Base-by-base conservation (phyloP, 768 basidiomycete genomes). In the Hydnomerulius pinastri region DNA sequence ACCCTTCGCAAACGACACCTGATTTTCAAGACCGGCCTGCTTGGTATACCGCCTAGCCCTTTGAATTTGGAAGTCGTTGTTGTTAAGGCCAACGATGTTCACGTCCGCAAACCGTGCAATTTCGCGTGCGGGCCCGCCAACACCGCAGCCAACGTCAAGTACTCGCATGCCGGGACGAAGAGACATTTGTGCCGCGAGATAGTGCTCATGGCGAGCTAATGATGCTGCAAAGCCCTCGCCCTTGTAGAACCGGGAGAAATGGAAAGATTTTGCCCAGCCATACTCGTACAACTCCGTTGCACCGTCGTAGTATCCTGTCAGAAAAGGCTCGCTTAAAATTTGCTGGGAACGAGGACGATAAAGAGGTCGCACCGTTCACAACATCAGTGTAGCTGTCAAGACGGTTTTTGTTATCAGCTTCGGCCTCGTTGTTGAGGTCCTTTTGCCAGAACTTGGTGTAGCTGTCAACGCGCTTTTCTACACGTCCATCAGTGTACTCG, bases 131-230 rank as follows among this genome's bases (percentile, higher is more conserved):
- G 97, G 97, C 0, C 97, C 97, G 41, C 97, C 97, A 46, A 99
- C 88, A 67, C 97, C 97, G 69, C 97, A 98, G 3, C 97, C 97
- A 51, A 99, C 95, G 65, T 99, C 97, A 53, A 99, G 86, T 35
- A 99, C 95, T 28, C 87, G 83, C 94, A 97, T 97, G 36, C 93
- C 92, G 0, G 93, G 83, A 44, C 82, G 82, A 53, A 99, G 75
- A 40, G 71, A 67, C 87, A 98, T 93, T 64, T 91, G 81, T 8
- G 87, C 75, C 4, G 94, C 86, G 57, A 99, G 90, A 74, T 95
- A 98, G 74, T 99, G 96, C 73, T 99, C 96, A 63, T 98, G 96
- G 35, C 97, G 87, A 23, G 96, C 94, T 13, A 68, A 72, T 6
- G 86, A 83, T 17, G 84, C 82, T 20, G 77, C 67, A 68, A 88